A percentile compares a stretch with the other conserved stretches of the same genome.
phyloP scores from a whole-genome alignment of 73 alveolate genomes.

The Paramecium biaurelia region DNA sequence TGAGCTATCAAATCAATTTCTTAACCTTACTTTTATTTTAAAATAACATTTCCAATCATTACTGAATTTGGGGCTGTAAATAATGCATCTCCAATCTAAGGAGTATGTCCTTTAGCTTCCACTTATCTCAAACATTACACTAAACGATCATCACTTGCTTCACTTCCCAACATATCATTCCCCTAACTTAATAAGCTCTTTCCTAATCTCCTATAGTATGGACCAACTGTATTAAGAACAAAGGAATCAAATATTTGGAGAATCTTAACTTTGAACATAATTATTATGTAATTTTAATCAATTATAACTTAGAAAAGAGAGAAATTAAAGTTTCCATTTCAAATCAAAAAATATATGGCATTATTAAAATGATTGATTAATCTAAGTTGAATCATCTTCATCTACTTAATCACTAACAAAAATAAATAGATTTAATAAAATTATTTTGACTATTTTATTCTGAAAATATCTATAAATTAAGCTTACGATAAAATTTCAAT shows the following conservation, averaged over 20 bases:
- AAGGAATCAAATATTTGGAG: not conserved
- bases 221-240: not conserved
- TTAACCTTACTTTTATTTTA: conserved; percentile 6
- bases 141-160: conserved; percentile 56
- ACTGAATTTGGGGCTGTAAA: conserved; percentile 82
- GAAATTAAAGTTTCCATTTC: not conserved
- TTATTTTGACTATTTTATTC: no score
- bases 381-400: not conserved
- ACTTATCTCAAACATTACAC: conserved; percentile 49
- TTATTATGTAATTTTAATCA: not conserved
- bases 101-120: not conserved
- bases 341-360: not conserved
- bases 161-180: conserved; percentile 2
- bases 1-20: conserved; percentile 52
- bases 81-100: conserved; percentile 13
- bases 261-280: conserved; percentile 13
- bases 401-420: not conserved
- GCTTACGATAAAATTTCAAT: no score
- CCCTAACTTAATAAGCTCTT: not conserved
- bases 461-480: no score
- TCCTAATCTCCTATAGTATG: conserved; percentile 57
- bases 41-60: conserved; percentile 71
- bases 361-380: not conserved
- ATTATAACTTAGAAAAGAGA: not conserved
- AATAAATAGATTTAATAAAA: no score